A percentile compares a stretch with the other conserved stretches of the same genome.
Conservation (phyloP, 2,329 filamentous ascomycete genomes). For the Ramularia endophylla region DNA sequence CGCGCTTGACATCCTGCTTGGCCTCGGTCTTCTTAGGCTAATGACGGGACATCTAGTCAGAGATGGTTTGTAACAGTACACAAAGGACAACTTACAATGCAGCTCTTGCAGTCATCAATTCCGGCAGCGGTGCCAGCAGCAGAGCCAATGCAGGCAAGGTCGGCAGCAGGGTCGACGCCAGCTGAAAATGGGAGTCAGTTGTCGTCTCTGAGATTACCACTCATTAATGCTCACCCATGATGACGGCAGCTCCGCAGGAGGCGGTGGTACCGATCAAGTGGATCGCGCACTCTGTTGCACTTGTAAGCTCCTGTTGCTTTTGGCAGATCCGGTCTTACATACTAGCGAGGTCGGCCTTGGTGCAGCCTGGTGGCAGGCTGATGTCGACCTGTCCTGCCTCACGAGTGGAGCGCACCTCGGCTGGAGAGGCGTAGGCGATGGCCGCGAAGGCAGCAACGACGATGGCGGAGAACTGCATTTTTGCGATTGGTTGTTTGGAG, state of each 20-base stretch:
- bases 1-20: neutral
- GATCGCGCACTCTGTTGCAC: neutral
- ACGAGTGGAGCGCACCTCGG: neutral
- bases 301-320: too few species aligned
- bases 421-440: neutral
- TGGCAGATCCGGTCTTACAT: neutral
- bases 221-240: neutral
- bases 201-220: too few species aligned
- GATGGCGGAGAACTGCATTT: neutral
- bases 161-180: neutral
- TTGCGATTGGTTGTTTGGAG: neutral
- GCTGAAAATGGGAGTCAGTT: neutral
- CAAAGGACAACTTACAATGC: too few species aligned
- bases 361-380: neutral
- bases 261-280: neutral
- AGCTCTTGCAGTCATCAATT: conserved; percentile 7
- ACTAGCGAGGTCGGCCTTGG: neutral
- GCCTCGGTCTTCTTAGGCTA: conserved; percentile 4
- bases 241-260: neutral
- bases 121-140: conserved; percentile 9
- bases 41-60: too few species aligned
- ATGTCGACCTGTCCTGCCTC: neutral
- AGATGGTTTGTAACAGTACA: too few species aligned
- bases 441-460: neutral
- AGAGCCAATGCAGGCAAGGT: conserved; percentile 5